Base-by-base conservation (phyloP, 2,329 filamentous ascomycete species). In the Cercospora sojina region DNA sequence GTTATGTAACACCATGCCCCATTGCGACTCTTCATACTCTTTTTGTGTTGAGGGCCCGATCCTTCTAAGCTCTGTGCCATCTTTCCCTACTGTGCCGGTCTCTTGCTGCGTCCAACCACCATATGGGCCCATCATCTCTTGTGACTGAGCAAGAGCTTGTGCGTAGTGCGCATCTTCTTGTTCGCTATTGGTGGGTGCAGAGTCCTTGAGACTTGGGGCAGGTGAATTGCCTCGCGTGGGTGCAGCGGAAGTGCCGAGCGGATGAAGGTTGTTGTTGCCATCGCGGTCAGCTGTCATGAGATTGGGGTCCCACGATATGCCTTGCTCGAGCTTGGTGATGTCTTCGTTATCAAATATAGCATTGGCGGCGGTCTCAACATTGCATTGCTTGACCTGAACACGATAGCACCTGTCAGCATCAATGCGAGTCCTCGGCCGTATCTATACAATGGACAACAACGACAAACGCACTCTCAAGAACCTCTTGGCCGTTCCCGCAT, bases 1-100 rank as follows among this genome's bases (percentile, higher is more conserved):
- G 3, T 80, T 74, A 41, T 81, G 80, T 5, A 69, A 66, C 1
- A 74, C 70, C 79, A 89, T 77, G 2, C 84, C 85, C 87, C 87
- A 89, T 18, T 81, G 76, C 7, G 74, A 76, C 58, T 80, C 77
- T 27, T 88, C 85, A 72, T 88, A 87, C 68, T 84, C 75, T 25
- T 83, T 81, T 65, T 81, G 80, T 20, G 80, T 86, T 1, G 85
- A 85, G 62, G 85, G 86, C 5, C 84, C 82, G 74, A 88, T 87
- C 10, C 81, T 77, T 53, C 29, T 67, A n/a, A 64, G 65, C 74
- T 74, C 31, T 78, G 74, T 67, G 76, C 77, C 69, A 71, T 74
- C 78, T 5, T 74, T 67, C 16, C 76, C 78, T 9, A 83, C 80
- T 13, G 86, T 79, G 2, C 87, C 87, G 20, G 79, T 84, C 73